Percentiles rank a stretch among this genome's conserved stretches.
Evolutionary conservation across 1,284 basidiomycete genomes (phyloP).

Genomic region (Puccinia polysora): DNA sequence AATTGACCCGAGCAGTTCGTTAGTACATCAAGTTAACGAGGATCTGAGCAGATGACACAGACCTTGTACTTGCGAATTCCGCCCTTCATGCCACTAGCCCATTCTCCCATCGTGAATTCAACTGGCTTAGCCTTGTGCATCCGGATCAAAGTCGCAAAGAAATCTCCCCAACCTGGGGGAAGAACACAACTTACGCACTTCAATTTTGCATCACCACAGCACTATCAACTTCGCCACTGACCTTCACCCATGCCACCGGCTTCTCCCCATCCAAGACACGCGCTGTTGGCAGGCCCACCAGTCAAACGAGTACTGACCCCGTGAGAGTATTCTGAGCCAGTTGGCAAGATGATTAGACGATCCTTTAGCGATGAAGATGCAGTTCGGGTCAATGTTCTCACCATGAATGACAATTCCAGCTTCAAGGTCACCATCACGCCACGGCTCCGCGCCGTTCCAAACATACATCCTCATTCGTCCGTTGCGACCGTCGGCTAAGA

Average conservation of each 20-base stretch:
- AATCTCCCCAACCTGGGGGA: conserved; percentile 72
- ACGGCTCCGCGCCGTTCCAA: conserved; percentile 83
- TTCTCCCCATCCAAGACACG: conserved; percentile 91
- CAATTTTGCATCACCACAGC: not conserved
- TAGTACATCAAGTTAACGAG: not conserved
- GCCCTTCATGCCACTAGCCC: conserved; percentile 72
- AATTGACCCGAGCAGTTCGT: not conserved
- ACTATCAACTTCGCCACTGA: not conserved
- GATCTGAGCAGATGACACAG: not conserved
- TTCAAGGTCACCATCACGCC: conserved; percentile 88
- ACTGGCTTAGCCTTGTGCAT: conserved; percentile 56
- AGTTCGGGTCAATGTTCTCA: conserved; percentile 9
- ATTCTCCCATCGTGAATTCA: conserved; percentile 72
- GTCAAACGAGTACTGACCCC: conserved; percentile 88
- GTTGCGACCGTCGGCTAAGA: conserved; percentile 58
- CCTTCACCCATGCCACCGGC: conserved; percentile 77
- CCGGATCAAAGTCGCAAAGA: conserved; percentile 60
- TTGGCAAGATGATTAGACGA: conserved; percentile 9
- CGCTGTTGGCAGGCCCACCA: conserved; percentile 85
- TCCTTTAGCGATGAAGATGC: not conserved
- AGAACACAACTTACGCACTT: not conserved
- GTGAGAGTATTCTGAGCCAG: conserved; percentile 59
- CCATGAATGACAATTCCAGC: conserved; percentile 51
- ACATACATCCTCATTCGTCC: conserved; percentile 95
- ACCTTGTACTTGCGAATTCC: conserved; percentile 77